A percentile compares a stretch with the other conserved stretches of the same genome.
Evolutionary conservation across 78 protist genomes (phyloP).

Genomic region (Paulinella micropora): DNA sequence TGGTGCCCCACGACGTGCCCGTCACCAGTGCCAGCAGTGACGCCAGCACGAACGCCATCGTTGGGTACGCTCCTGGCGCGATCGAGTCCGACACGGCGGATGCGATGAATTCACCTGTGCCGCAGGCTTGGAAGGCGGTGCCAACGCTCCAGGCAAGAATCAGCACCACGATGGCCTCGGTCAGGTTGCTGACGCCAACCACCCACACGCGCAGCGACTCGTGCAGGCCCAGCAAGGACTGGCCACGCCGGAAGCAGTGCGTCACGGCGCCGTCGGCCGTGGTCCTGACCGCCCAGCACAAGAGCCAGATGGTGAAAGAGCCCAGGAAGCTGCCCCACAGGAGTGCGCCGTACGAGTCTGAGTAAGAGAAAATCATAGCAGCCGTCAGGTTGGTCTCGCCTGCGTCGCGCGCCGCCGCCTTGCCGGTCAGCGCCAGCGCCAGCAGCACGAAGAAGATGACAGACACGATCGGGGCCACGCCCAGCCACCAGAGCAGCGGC

Average conservation of each 20-base stretch:
- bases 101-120: too few species aligned
- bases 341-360: not conserved
- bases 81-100: too few species aligned
- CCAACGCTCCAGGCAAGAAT: too few species aligned
- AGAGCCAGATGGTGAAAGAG: not conserved
- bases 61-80: too few species aligned
- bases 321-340: not conserved
- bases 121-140: too few species aligned
- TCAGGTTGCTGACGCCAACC: conserved; percentile 1
- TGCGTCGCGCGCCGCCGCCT: not conserved
- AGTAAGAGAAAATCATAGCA: not conserved
- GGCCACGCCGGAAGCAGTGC: too few species aligned
- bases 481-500: not conserved
- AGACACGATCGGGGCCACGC: not conserved
- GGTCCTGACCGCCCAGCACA: not conserved
- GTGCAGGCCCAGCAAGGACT: not conserved
- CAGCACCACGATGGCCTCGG: not conserved
- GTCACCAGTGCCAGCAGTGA: too few species aligned
- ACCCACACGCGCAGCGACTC: conserved; percentile 7
- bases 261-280: too few species aligned
- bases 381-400: not conserved
- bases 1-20: too few species aligned
- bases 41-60: too few species aligned
- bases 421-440: not conserved
- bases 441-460: not conserved